Percentiles rank a stretch among this genome's conserved stretches.
These are phyloP conservation scores for Tricholoma hemisulphureum DNA, from an alignment of 768 basidiomycete genomes.

Conservation along the genomic window DNA sequence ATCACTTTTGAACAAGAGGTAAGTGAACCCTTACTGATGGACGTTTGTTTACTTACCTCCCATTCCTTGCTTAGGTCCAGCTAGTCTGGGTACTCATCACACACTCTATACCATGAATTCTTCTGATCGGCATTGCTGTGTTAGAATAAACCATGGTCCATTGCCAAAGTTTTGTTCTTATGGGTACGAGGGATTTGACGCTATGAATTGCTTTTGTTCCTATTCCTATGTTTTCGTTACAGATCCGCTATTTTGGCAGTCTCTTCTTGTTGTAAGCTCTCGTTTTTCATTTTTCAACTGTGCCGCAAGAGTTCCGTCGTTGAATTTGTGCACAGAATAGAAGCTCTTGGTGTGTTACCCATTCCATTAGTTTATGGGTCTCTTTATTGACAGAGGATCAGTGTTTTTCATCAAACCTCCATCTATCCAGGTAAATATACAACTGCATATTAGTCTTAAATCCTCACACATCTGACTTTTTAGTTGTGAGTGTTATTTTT, in stretches of 20 bases:
- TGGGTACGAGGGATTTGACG: slow-evolving; percentile 16
- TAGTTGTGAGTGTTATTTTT: slow-evolving; percentile 18
- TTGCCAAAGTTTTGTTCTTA: slow-evolving; percentile 24
- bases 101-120: not conserved
- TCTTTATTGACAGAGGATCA: not conserved
- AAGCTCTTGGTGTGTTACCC: slow-evolving; percentile 9
- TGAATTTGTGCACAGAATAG: slow-evolving; percentile 5
- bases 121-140: not conserved
- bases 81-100: slow-evolving; percentile 24
- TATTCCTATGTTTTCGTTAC: not conserved
- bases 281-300: too few species aligned
- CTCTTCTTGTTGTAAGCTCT: slow-evolving; percentile 23
- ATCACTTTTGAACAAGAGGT: slow-evolving; percentile 30
- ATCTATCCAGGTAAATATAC: slow-evolving; percentile 13
- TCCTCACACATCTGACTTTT: not conserved
- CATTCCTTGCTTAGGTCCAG: slow-evolving; percentile 17
- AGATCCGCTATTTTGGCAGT: slow-evolving; percentile 32
- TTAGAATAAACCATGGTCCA: slow-evolving; percentile 22
- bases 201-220: not conserved
- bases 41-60: not conserved
- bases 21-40: not conserved
- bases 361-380: not conserved
- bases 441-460: not conserved
- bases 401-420: slow-evolving; percentile 13
- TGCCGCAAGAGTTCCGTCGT: not conserved